Evolutionary conservation across 345 rosid species (phyloP), one percentile per base, ranked within the genome.

Genomic region (Gossypium sturtianum): DNA sequence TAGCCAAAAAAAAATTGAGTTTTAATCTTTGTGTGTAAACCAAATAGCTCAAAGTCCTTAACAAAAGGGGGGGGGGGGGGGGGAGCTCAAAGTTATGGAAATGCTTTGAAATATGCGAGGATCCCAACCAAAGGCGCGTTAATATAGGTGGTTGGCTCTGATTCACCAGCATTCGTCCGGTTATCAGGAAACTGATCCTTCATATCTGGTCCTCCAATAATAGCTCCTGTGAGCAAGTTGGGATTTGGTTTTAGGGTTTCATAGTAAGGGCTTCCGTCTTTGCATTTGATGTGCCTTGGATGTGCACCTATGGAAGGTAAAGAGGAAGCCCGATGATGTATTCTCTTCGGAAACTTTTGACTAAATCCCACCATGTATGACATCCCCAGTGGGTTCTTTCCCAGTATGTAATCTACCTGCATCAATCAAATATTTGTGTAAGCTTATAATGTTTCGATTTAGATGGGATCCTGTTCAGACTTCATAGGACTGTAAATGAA

Each of bases 301-400:
- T 81, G 83, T 13, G 72, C 2, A 27, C 72, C 78, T 22, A 85
- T 62, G 7, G 88, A 82, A 44, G 94, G 94, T 59, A 83, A 20
- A 10, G 86, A 79, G 0, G 94, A 80, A 27, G 84, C 92, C 4
- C 92, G 84, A 80, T 90, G 92, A 70, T 90, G 92, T 25, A 88
- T 82, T 75, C 66, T 87, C 17, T 68, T 78, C 1, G 92, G 90
- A 74, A 72, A 90, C 51, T 66, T 81, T 2, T 29, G 53, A 3
- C 94, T 84, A 66, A 81, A 85, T 20, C 89, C 94, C 3, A 87
- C 92, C 92, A 90, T 90, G 81, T 86, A 90, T 3, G 90, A 90
- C 86, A 85, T 84, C 22, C 48, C 61, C 51, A 76, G 15, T 3
- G 94, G 92, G 71, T 88, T 90, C 73, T 84, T 83, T 25, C 94